Percentiles rank a stretch among this genome's conserved stretches.
These are phyloP conservation scores for Metschnikowia shivogae DNA, from an alignment of 805 yeast genomes.

Conservation along the genomic window DNA sequence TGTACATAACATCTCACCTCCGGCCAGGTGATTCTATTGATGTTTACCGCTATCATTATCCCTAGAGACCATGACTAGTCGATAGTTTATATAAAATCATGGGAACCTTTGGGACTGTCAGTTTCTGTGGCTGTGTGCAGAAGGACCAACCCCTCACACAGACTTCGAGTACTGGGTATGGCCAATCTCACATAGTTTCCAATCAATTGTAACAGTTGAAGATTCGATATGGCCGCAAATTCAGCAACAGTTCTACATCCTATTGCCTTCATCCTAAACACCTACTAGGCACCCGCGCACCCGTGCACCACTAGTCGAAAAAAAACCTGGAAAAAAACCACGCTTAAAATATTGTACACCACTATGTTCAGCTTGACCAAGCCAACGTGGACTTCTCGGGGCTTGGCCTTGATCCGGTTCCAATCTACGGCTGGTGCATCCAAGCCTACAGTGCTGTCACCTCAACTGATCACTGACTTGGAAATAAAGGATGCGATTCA, in stretches of 20 bases:
- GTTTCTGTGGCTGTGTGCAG: no score
- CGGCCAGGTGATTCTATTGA: no score
- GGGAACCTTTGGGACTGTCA: no score
- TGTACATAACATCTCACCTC: no score
- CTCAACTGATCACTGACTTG: slow-evolving; percentile 56
- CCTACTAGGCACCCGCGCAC: slow-evolving; percentile 2
- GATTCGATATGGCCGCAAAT: background rate
- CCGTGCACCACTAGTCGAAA: slow-evolving; percentile 16
- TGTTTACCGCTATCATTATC: no score
- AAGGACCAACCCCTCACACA: no score
- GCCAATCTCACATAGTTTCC: background rate
- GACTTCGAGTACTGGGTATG: background rate
- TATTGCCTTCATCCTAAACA: background rate
- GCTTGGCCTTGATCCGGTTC: slow-evolving; percentile 12
- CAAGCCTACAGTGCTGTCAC: background rate
- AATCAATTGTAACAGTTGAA: background rate
- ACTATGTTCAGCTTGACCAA: slow-evolving; percentile 15
- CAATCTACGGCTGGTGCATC: slow-evolving; percentile 13
- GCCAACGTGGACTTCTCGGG: slow-evolving; percentile 14
- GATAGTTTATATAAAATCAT: no score
- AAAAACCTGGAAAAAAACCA: slow-evolving; percentile 6
- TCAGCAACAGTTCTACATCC: background rate
- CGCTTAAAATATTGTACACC: background rate
- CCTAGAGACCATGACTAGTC: no score
- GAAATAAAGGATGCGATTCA: slow-evolving; percentile 75